Percentiles rank a stretch among this genome's conserved stretches.
Evolutionary conservation across 495 filamentous ascomycete species (phyloP).

Genomic region (Trichoderma gamsii): DNA sequence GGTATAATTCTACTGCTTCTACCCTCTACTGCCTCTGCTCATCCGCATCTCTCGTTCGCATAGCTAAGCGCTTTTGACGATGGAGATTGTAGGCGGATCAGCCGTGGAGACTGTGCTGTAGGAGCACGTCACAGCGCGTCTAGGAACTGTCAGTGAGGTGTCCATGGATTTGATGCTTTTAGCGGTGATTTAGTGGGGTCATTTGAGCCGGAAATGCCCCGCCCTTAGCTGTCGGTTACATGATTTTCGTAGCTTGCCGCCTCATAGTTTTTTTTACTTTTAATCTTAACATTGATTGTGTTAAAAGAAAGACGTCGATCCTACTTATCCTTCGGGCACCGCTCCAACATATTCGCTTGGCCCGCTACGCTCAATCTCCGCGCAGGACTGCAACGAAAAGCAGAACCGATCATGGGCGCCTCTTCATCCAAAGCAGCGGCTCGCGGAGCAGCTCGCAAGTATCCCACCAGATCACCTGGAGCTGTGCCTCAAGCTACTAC

Average conservation of each 20-base stretch:
- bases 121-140: constrained; percentile 9
- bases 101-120: not conserved
- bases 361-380: not conserved
- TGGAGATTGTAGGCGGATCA: not conserved
- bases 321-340: too few species aligned
- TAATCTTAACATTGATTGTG: not conserved
- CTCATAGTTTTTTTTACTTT: not conserved
- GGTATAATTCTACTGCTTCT: too few species aligned
- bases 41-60: too few species aligned
- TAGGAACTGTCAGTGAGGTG: not conserved
- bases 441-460: constrained; percentile 15
- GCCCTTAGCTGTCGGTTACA: not conserved
- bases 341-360: not conserved
- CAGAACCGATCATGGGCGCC: not conserved
- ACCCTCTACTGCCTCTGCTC: too few species aligned
- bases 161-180: too few species aligned
- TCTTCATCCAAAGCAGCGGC: constrained; percentile 2
- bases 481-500: constrained; percentile 7
- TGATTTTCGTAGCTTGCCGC: not conserved
- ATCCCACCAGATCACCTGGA: constrained; percentile 10
- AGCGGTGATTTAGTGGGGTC: not conserved
- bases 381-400: not conserved
- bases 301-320: too few species aligned
- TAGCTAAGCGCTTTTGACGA: not conserved
- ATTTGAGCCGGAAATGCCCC: not conserved